phyloP scores from a whole-genome alignment of 208 protist genomes.

The Leishmania amazonensis region DNA sequence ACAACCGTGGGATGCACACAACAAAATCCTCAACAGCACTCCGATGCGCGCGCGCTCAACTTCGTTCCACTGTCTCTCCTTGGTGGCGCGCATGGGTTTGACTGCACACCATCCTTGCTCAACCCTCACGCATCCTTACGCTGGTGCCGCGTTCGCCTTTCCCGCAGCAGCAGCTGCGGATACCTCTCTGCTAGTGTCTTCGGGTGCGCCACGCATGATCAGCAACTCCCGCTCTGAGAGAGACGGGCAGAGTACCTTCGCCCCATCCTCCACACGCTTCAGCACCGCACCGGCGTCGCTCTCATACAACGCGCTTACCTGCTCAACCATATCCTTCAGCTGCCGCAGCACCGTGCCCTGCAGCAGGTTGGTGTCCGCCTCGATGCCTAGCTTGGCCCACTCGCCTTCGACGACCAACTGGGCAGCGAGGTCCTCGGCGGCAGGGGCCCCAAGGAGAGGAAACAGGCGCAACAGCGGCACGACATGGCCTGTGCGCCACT shows the following conservation, averaged over 20 bases:
- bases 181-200: conserved; percentile 10
- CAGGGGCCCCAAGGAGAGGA: conserved; percentile 61
- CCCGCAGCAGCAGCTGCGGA: background rate
- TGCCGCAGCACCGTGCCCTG: conserved; percentile 62
- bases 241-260: conserved; percentile 52
- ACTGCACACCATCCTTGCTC: background rate
- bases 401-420: conserved; percentile 78
- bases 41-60: background rate
- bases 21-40: background rate
- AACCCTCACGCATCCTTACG: conserved; percentile 1
- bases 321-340: conserved; percentile 62
- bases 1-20: background rate
- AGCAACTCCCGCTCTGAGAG: conserved; percentile 59
- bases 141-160: background rate
- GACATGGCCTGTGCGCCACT: conserved; percentile 79
- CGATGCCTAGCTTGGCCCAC: conserved; percentile 66
- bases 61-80: background rate
- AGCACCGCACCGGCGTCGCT: conserved; percentile 55
- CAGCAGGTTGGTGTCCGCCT: conserved; percentile 57
- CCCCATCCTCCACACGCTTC: conserved; percentile 73
- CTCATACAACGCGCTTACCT: conserved; percentile 65
- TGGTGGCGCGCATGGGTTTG: too few relatives aligned
- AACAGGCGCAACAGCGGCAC: conserved; percentile 87
- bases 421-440: conserved; percentile 82
- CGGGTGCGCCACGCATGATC: conserved; percentile 15